These are phyloP conservation scores for Schizopora paradoxa DNA, from an alignment of 1,284 basidiomycete species.

Conservation along the genomic window DNA sequence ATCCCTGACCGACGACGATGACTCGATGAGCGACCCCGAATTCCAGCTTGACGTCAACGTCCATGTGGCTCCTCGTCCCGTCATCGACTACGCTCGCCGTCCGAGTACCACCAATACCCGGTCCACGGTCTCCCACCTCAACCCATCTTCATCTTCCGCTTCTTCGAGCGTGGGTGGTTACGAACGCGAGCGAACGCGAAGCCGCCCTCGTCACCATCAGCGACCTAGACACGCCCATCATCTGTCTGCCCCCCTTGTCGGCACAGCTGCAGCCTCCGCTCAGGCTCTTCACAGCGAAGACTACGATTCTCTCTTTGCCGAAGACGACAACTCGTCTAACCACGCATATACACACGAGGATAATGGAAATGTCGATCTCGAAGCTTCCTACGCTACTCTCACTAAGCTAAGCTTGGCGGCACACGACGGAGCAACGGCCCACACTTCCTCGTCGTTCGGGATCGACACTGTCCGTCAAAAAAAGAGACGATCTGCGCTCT, in stretches of 20 bases:
- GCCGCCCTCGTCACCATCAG: neutral
- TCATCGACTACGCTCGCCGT: conserved; percentile 58
- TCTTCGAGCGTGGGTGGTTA: neutral
- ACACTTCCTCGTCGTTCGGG: too few species aligned
- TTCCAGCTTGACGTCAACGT: conserved; percentile 36
- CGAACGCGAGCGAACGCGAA: too few species aligned
- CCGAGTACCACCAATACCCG: conserved; percentile 67
- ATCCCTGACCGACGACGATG: conserved; percentile 44
- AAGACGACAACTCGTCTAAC: too few species aligned
- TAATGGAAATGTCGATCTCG: neutral
- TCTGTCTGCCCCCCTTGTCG: neutral
- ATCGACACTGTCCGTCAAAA: too few species aligned
- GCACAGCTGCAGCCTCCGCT: neutral
- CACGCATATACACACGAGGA: neutral
- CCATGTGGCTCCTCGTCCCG: conserved; percentile 30
- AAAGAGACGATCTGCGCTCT: neutral
- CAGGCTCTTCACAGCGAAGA: neutral
- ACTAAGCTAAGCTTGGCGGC: neutral
- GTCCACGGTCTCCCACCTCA: conserved; percentile 31
- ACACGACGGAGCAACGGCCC: neutral
- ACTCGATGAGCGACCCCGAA: conserved; percentile 28
- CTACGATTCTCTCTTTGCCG: neutral
- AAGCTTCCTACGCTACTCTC: neutral
- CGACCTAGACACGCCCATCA: neutral
- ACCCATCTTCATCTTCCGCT: conserved; percentile 1